phyloP scores from a whole-genome alignment of 176 grass and related monocot genomes.

The Alloteropsis semialata region DNA sequence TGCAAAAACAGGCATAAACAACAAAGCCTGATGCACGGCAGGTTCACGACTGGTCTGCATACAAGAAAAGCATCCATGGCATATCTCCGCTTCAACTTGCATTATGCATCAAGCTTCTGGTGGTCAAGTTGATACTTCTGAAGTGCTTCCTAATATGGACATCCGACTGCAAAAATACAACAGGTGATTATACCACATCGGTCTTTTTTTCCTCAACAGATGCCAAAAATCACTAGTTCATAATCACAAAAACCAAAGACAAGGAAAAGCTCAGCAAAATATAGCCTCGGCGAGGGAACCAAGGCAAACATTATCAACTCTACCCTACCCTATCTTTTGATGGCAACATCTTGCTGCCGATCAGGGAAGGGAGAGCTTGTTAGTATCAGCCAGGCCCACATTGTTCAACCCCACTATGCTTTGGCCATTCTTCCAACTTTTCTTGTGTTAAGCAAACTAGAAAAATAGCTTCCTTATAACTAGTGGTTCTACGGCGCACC shows the following conservation, averaged over 20 bases:
- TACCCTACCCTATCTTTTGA: background rate
- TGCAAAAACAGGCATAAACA: slow-evolving; percentile 14
- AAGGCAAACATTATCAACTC: background rate
- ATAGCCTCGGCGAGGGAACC: background rate
- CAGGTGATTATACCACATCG: background rate
- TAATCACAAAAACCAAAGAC: background rate
- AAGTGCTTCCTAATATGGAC: background rate
- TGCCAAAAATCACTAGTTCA: background rate
- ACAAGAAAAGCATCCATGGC: background rate
- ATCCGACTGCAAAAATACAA: background rate
- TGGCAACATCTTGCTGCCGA: background rate
- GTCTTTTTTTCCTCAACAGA: background rate
- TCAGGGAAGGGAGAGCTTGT: background rate
- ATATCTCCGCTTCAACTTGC: background rate
- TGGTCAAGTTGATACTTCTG: background rate
- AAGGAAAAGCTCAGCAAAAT: background rate
- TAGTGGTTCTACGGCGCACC: background rate
- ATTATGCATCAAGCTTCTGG: background rate
- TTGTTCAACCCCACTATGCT: background rate
- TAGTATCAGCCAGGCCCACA: background rate
- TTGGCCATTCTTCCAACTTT: background rate
- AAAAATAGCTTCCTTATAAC: background rate
- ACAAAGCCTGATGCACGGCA: background rate
- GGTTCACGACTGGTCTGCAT: background rate
- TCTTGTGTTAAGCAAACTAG: background rate